These are phyloP conservation scores for Artemisia annua DNA, from an alignment of 129 eudicot species.

Conservation along the genomic window DNA sequence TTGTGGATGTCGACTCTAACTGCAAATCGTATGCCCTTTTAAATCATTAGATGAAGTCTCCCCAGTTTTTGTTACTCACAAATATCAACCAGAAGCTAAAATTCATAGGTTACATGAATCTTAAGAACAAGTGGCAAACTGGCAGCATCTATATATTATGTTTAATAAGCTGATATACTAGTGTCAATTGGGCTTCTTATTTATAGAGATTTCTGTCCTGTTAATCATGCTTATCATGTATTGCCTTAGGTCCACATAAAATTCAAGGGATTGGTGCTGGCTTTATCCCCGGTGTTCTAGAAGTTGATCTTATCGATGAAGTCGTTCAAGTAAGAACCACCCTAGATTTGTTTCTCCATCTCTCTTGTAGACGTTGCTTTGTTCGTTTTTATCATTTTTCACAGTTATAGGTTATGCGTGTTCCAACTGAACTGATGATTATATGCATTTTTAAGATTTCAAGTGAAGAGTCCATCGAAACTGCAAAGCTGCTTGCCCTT, in stretches of 20 bases:
- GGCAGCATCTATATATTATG: constrained; percentile 9
- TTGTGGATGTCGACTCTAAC: constrained; percentile 4
- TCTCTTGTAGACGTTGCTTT: background rate
- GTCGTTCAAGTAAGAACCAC: constrained; percentile 70
- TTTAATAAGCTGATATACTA: constrained; percentile 11
- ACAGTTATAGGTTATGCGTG: background rate
- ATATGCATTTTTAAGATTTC: constrained; percentile 48
- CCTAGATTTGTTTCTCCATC: constrained; percentile 7
- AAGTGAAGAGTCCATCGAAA: constrained; percentile 90
- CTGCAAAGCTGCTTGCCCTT: constrained; percentile 81
- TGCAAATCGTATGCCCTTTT: background rate
- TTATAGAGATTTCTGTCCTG: background rate
- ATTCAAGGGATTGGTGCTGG: constrained; percentile 99
- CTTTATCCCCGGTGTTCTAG: constrained; percentile 81
- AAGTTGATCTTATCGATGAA: constrained; percentile 70
- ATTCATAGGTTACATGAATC: background rate
- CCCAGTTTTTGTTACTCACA: background rate
- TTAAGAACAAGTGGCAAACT: background rate
- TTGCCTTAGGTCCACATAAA: constrained; percentile 80
- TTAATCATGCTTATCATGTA: constrained; percentile 23
- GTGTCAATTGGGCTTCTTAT: constrained; percentile 11
- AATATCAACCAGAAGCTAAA: background rate
- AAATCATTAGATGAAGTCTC: background rate
- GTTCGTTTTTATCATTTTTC: constrained; percentile 1
- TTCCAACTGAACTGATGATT: constrained; percentile 13